Evolutionary conservation across 305 asterid genomes (phyloP).

Genomic region (Fraxinus greggii): DNA sequence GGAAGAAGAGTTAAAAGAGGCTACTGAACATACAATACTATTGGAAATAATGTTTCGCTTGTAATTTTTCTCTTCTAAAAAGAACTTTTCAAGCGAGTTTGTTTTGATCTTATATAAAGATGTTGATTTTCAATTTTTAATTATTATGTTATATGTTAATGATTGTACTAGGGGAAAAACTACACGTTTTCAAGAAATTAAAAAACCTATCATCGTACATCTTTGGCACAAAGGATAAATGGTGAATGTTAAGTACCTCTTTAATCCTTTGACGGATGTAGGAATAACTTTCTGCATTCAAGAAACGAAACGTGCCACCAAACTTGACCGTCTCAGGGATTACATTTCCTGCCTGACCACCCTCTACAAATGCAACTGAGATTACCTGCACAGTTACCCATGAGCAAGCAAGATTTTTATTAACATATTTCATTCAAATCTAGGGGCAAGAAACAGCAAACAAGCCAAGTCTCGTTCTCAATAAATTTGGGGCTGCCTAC

Average conservation of each 20-base stretch:
- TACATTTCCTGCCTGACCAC: conserved; percentile 62
- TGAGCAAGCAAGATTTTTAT: background rate
- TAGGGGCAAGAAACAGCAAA: background rate
- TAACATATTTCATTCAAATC: background rate
- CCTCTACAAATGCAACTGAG: conserved; percentile 60
- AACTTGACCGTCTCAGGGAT: conserved; percentile 66
- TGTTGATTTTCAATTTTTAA: background rate
- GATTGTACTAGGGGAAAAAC: background rate
- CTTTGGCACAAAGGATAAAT: background rate
- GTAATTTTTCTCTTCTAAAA: background rate
- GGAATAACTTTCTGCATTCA: conserved; percentile 45
- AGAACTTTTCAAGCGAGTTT: background rate
- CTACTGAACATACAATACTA: background rate
- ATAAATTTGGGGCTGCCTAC: background rate
- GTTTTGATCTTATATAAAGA: background rate
- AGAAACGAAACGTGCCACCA: conserved; percentile 82
- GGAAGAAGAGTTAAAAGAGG: background rate
- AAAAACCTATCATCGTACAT: background rate
- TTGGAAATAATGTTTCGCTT: background rate
- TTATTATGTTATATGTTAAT: background rate
- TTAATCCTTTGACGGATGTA: conserved; percentile 65
- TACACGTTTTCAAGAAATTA: background rate
- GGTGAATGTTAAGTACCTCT: conserved; percentile 44
- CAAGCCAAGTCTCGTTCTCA: background rate
- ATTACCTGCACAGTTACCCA: conserved; percentile 49